phyloP scores from a whole-genome alignment of 257 asterid species.

The Plectranthus barbatus region DNA sequence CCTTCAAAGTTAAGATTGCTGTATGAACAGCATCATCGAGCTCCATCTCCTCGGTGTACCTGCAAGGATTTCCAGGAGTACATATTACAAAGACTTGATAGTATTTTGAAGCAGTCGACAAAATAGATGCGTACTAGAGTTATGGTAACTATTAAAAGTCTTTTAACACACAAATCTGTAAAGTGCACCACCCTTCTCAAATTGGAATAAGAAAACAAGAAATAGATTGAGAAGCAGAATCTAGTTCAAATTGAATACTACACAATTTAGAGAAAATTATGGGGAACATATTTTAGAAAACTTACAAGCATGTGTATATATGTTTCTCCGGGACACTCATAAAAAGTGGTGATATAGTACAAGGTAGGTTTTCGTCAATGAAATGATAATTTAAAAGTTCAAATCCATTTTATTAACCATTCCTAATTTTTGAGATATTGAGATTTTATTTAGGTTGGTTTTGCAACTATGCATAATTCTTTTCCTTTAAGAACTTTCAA shows the following conservation, averaged over 20 bases:
- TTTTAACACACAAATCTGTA: neutral
- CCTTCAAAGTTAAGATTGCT: constrained; percentile 93
- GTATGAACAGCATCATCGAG: constrained; percentile 99
- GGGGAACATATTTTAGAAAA: neutral
- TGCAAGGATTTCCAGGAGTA: constrained; percentile 16
- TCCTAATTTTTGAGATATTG: neutral
- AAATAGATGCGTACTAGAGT: neutral
- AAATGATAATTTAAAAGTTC: neutral
- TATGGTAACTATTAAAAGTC: neutral
- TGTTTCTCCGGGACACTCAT: neutral
- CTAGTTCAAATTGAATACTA: neutral
- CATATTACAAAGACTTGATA: neutral
- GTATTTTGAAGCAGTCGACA: neutral
- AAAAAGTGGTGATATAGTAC: neutral
- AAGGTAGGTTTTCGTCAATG: neutral
- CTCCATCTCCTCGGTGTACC: constrained; percentile 98
- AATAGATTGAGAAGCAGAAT: neutral
- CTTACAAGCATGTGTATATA: neutral
- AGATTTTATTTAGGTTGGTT: neutral
- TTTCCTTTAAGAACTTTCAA: neutral
- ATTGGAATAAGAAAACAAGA: neutral
- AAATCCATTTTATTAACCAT: neutral
- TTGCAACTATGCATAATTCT: neutral
- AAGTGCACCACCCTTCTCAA: neutral
- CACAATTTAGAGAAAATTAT: neutral